Evolutionary conservation across 371 early-diverging fungal species (phyloP).

Genomic region (Circinella minor): DNA sequence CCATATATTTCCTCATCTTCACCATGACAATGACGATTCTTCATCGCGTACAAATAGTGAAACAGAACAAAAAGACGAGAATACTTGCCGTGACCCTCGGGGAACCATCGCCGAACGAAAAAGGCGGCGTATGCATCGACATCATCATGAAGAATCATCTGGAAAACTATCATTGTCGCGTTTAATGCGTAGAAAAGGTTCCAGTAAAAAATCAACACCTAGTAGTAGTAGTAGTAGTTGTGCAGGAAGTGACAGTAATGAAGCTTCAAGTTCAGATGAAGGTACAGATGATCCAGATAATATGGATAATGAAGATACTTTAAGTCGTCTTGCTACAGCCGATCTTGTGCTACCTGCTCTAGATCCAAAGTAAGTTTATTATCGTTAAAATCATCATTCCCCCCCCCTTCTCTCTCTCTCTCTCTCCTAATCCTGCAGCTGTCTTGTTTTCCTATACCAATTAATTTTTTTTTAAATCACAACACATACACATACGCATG

Average conservation of each 20-base stretch:
- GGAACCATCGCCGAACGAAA: slow-evolving; percentile 33
- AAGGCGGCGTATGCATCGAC: slow-evolving; percentile 37
- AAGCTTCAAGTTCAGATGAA: slow-evolving; percentile 5
- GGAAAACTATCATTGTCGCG: slow-evolving; percentile 14
- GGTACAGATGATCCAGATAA: neutral
- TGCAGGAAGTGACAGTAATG: slow-evolving; percentile 13
- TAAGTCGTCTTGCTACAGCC: slow-evolving; percentile 9
- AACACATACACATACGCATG: neutral
- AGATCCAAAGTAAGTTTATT: slow-evolving; percentile 43
- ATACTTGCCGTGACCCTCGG: slow-evolving; percentile 4
- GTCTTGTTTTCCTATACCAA: too few species aligned
- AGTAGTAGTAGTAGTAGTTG: slow-evolving; percentile 11
- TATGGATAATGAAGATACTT: slow-evolving; percentile 4
- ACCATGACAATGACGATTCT: slow-evolving; percentile 16
- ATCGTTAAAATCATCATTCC: too few species aligned
- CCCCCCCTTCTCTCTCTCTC: too few species aligned
- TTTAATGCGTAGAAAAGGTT: slow-evolving; percentile 9
- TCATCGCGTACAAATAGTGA: slow-evolving; percentile 29
- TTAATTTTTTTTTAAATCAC: slow-evolving; percentile 1
- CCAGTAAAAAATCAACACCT: slow-evolving; percentile 6
- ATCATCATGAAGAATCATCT: slow-evolving; percentile 22
- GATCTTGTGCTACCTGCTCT: slow-evolving; percentile 49
- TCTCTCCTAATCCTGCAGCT: too few species aligned
- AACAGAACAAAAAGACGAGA: slow-evolving; percentile 20
- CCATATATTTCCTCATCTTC: slow-evolving; percentile 8